Percentiles rank a stretch among this genome's conserved stretches.
Evolutionary conservation across 192 early-diverging fungal genomes (phyloP).

Genomic region (Podila epicladia): DNA sequence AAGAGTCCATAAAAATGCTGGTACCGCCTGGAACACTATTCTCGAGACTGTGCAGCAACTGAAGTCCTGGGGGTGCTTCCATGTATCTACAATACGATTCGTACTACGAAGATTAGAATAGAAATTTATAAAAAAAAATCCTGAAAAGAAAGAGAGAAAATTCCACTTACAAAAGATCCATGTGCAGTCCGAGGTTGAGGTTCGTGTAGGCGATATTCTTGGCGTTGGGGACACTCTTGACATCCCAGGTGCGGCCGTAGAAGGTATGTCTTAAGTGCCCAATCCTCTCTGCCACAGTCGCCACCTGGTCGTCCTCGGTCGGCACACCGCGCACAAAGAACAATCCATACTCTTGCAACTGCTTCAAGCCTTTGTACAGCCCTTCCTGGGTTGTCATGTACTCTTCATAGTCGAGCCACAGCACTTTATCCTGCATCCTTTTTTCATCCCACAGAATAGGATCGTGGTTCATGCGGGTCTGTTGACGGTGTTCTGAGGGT

Average conservation of each 20-base stretch:
- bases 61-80: conserved; percentile 82
- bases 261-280: conserved; percentile 78
- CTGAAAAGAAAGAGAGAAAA: background rate
- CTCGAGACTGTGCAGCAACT: conserved; percentile 80
- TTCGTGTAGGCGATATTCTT: conserved; percentile 90
- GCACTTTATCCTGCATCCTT: conserved; percentile 49
- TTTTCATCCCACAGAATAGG: conserved; percentile 54
- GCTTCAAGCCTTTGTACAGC: conserved; percentile 61
- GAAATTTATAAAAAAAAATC: conserved; percentile 1
- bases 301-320: conserved; percentile 62
- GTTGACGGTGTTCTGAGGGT: conserved; percentile 12
- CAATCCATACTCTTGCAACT: conserved; percentile 74
- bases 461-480: conserved; percentile 34
- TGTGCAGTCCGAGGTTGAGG: conserved; percentile 83
- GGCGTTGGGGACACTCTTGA: conserved; percentile 75
- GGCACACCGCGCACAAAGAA: conserved; percentile 75
- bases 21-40: conserved; percentile 80
- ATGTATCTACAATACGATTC: conserved; percentile 63
- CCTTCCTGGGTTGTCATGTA: conserved; percentile 63
- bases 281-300: conserved; percentile 69
- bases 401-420: conserved; percentile 66
- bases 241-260: conserved; percentile 83
- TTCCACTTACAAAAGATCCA: conserved; percentile 81
- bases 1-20: conserved; percentile 81
- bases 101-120: too few species aligned